phyloP scores from a whole-genome alignment of 768 basidiomycete genomes.

The Mycena epipterygia region DNA sequence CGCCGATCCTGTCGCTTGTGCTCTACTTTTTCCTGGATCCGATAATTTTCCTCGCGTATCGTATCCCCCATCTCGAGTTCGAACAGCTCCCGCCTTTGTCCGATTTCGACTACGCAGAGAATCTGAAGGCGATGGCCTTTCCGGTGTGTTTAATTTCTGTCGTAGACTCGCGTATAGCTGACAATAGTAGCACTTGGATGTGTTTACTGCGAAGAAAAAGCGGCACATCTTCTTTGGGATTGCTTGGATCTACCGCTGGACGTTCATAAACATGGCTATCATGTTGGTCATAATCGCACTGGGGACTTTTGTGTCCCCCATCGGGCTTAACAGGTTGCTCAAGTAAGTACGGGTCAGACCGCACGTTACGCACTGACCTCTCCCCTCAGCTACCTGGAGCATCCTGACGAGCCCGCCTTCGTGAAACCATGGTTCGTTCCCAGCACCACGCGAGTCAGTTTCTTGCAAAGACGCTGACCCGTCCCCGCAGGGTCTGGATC shows the following conservation, averaged over 20 bases:
- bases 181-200: slow-evolving; percentile 22
- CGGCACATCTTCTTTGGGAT: slow-evolving; percentile 56
- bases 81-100: slow-evolving; percentile 75
- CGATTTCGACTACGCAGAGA: slow-evolving; percentile 62
- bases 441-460: too few relatives aligned
- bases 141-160: slow-evolving; percentile 45
- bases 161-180: neutral
- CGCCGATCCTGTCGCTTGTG: slow-evolving; percentile 58
- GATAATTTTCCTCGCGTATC: slow-evolving; percentile 59
- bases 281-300: slow-evolving; percentile 45
- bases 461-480: too few relatives aligned
- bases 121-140: slow-evolving; percentile 45
- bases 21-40: slow-evolving; percentile 69
- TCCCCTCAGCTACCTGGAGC: slow-evolving; percentile 71
- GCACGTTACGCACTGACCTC: neutral
- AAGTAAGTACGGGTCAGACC: slow-evolving; percentile 43
- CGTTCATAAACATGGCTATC: slow-evolving; percentile 39
- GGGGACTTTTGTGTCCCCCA: slow-evolving; percentile 50
- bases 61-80: slow-evolving; percentile 57
- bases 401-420: slow-evolving; percentile 57
- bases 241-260: slow-evolving; percentile 50
- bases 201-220: slow-evolving; percentile 18
- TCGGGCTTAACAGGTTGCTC: slow-evolving; percentile 59
- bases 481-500: too few relatives aligned
- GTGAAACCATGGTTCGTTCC: slow-evolving; percentile 81